Evolutionary conservation across 2,329 filamentous ascomycete species (phyloP), one percentile per base, ranked within the genome.

Genomic region (Neofusicoccum umdonicola): DNA sequence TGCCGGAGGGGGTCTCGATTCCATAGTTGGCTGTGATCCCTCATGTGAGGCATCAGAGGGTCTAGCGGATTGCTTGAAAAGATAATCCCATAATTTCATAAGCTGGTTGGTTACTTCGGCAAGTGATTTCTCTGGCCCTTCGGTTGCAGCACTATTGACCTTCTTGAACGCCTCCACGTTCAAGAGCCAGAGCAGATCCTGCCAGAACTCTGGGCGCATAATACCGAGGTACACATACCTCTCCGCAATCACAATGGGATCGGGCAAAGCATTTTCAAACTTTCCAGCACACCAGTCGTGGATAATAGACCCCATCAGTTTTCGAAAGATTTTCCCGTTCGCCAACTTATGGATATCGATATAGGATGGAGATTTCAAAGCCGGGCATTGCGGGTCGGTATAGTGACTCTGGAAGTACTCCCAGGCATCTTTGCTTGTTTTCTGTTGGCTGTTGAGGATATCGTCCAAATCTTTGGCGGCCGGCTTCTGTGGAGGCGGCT

Each of bases 151-250:
- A 9, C 19, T 19, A 8, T 50, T 22, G 15, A 39, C 39, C 11
- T 39, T 56, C 41, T 56, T 63, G n/a, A 56, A 17, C 3, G 70
- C 65, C 44, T 73, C 63, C 48, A 72, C 65, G 27, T 72, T 76
- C 31, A 77, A 35, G 22, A 63, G 65, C 39, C 65, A 64, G 11
- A 77, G 62, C 2, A 68, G 65, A 5, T 65, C 58, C 7, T 41
- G 62, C 74, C 74, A 77, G 22, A 69, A 64, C 0, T 71, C 68
- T 7, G 60, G 62, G 13, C 66, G 67, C 42, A 68, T 68, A 31
- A 78, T 65, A 17, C 69, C 72, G 15, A 75, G 65, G 57, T 73
- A 71, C 65, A 73, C 69, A 65, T 70, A 75, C 52, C 66, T 72
- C 61, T 74, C 70, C 7, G 76, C 67, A 7, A 71, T 68, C 9